Evolutionary conservation across 345 rosid species (phyloP).

Genomic region (Populus alba): DNA sequence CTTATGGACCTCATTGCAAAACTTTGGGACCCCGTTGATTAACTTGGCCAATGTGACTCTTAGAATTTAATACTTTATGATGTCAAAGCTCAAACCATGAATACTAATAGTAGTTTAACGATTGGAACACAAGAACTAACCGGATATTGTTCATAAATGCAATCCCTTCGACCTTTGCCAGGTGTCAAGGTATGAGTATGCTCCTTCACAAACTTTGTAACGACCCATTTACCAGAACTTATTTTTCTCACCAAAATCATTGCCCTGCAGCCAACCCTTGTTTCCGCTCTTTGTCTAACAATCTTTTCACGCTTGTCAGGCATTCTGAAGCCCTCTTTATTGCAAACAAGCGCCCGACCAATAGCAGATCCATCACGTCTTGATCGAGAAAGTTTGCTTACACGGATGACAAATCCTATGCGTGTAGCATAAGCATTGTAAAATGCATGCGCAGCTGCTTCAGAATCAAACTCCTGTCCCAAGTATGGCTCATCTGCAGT

Average conservation of each 20-base stretch:
- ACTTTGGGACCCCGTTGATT: neutral
- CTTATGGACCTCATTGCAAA: neutral
- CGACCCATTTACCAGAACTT: conserved; percentile 88
- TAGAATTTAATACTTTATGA: neutral
- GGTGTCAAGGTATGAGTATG: conserved; percentile 85
- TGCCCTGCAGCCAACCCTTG: conserved; percentile 98
- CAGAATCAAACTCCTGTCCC: conserved; percentile 93
- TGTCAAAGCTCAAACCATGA: neutral
- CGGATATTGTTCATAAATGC: conserved; percentile 96
- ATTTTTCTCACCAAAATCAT: conserved; percentile 95
- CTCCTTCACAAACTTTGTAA: conserved; percentile 86
- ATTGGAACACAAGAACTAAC: conserved; percentile 45
- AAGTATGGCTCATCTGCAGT: conserved; percentile 64
- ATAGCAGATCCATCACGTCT: conserved; percentile 94
- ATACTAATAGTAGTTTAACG: neutral
- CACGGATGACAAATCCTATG: conserved; percentile 87
- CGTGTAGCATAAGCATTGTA: conserved; percentile 83
- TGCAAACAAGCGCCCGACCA: conserved; percentile 95
- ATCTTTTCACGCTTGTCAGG: conserved; percentile 91
- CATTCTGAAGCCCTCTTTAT: conserved; percentile 90
- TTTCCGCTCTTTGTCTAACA: conserved; percentile 93
- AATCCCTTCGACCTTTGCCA: conserved; percentile 84
- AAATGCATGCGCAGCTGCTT: conserved; percentile 89
- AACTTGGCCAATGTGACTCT: neutral
- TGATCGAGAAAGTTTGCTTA: conserved; percentile 96